Base-by-base conservation (phyloP, 2,329 filamentous ascomycete species). In the Karstenula rhodostoma region DNA sequence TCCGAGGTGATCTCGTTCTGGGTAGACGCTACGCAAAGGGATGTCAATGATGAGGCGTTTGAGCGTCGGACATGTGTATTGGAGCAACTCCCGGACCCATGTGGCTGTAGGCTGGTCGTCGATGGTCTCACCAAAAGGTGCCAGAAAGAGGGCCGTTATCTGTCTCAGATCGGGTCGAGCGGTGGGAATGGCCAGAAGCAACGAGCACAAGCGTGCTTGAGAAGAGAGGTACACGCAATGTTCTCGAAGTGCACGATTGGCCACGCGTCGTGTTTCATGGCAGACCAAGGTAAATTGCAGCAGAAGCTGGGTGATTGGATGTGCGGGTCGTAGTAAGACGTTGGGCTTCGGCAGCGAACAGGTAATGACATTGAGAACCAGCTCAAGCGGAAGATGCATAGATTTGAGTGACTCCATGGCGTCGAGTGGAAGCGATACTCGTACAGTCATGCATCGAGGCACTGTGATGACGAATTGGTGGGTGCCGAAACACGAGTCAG, bases 21-120 rank as follows among this genome's bases (percentile, higher is more conserved):
- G 78, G 29, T 80, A 77, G 17, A 84, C 70, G 55, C 73, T 81
- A 23, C 78, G 73, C 48, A 84, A 79, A 7, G 83, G 82, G 64
- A 85, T 83, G 59, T 83, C 76, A 44, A 85, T 77, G 49, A 84
- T 75, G 7, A 86, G 76, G 22, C 80, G 79, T 46, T 71, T 76
- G 47, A 86, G 75, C 7, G 79, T 78, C 22, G 69, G 65, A 51
- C 74, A 74, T 32, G 82, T 72, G 59, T 78, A 74, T 58, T 71
- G 76, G 51, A 86, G 76, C 1, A 86, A 73, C 46, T 81, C 77
- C 6, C 77, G 75, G 40, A 81, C 76, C 76, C 76, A 78, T 22
- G 65, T 66, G 0, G 81, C 80, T 22, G 77, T 78, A 5, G 77
- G 75, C 56, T 75, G 73, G 58, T 84, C 74, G 56, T 82, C 77